Evolutionary conservation across 2,329 filamentous ascomycete species (phyloP).

Genomic region (Apiospora malaysiana): DNA sequence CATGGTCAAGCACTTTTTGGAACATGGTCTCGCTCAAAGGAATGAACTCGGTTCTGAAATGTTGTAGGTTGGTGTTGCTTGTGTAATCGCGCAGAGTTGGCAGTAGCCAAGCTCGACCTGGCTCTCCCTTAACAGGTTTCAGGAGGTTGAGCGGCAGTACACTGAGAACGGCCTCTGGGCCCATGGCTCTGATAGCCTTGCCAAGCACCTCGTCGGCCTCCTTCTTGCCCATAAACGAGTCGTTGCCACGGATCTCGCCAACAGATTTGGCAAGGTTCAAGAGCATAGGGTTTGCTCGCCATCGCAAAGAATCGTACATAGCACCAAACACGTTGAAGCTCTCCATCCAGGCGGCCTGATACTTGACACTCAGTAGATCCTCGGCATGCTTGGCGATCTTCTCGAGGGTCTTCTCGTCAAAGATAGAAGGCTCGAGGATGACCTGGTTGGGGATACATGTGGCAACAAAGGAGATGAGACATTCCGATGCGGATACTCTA

Average conservation of each 20-base stretch:
- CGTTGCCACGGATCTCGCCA: slow-evolving; percentile 85
- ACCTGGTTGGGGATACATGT: slow-evolving; percentile 87
- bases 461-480: slow-evolving; percentile 88
- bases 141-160: slow-evolving; percentile 87
- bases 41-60: slow-evolving; percentile 87
- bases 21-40: slow-evolving; percentile 91
- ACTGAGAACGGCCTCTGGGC: slow-evolving; percentile 80
- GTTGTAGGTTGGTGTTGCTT: slow-evolving; percentile 83
- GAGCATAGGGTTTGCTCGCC: slow-evolving; percentile 82
- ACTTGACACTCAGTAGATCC: slow-evolving; percentile 84
- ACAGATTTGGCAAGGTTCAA: slow-evolving; percentile 77
- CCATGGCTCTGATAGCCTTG: slow-evolving; percentile 87
- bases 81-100: slow-evolving; percentile 89
- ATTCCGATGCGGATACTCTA: slow-evolving; percentile 91
- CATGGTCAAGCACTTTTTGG: slow-evolving; percentile 84
- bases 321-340: slow-evolving; percentile 88
- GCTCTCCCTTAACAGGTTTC: slow-evolving; percentile 76
- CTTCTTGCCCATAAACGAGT: slow-evolving; percentile 91
- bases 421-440: slow-evolving; percentile 86
- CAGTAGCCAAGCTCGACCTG: slow-evolving; percentile 92
- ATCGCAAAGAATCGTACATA: slow-evolving; percentile 85
- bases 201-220: slow-evolving; percentile 91
- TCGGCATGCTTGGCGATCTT: slow-evolving; percentile 77
- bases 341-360: slow-evolving; percentile 92
- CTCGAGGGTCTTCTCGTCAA: slow-evolving; percentile 87